Conservation (phyloP, 441 rosid genomes). For the Gossypium lobatum region DNA sequence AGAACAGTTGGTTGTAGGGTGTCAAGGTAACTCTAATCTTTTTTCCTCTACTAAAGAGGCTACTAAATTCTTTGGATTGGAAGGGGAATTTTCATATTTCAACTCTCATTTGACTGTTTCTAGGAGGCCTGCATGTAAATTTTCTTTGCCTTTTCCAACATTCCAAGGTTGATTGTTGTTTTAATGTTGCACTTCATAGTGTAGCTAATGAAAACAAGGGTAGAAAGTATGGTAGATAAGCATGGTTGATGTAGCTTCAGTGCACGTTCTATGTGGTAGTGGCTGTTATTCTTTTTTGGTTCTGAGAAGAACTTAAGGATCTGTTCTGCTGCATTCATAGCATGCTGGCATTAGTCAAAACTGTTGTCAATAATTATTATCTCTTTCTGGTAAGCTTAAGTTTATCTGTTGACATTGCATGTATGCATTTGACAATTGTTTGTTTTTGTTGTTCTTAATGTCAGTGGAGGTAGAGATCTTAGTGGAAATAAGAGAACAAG, state of each 20-base stretch:
- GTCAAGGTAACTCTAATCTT: neutral
- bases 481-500: conserved; percentile 61
- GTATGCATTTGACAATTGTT: neutral
- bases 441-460: conserved; percentile 11
- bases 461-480: conserved; percentile 64
- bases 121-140: neutral
- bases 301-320: neutral
- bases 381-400: neutral
- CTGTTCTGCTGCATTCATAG: neutral
- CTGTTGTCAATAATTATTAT: neutral
- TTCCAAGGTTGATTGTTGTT: neutral
- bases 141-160: neutral
- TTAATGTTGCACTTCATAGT: neutral
- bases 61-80: neutral
- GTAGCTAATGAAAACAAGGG: neutral
- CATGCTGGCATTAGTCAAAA: neutral
- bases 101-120: neutral
- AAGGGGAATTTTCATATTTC: neutral
- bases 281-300: neutral
- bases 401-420: neutral
- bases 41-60: neutral
- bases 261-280: neutral
- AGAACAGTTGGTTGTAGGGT: neutral
- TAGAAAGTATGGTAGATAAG: neutral
- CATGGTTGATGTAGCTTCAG: neutral